Evolutionary conservation across 176 grass and related monocot species (phyloP).

Genomic region (Tuctoria greenei): DNA sequence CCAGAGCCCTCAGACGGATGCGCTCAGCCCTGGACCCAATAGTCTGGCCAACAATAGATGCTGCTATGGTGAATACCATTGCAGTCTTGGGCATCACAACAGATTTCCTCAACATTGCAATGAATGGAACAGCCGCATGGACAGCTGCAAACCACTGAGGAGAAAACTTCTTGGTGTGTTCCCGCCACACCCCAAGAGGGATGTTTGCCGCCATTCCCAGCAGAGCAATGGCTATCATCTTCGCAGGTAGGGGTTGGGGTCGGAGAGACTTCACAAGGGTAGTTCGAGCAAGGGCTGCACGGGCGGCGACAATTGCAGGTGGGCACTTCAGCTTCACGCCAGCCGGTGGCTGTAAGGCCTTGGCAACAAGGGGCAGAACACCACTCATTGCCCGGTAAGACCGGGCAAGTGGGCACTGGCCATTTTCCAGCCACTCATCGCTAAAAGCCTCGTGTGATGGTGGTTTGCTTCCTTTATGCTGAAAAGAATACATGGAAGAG

Average conservation of each 20-base stretch:
- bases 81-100: conserved; percentile 87
- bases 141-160: conserved; percentile 89
- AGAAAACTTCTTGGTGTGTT: conserved; percentile 92
- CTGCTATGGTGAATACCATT: conserved; percentile 89
- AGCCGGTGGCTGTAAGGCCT: conserved; percentile 62
- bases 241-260: conserved; percentile 70
- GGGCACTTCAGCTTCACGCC: conserved; percentile 95
- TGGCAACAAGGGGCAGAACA: conserved; percentile 81
- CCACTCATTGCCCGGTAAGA: conserved; percentile 85
- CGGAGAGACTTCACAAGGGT: conserved; percentile 81
- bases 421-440: conserved; percentile 87
- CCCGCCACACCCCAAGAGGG: conserved; percentile 91
- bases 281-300: conserved; percentile 79
- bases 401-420: conserved; percentile 86
- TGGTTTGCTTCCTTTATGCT: conserved; percentile 73
- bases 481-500: conserved; percentile 12
- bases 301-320: conserved; percentile 64
- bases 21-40: conserved; percentile 84
- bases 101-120: conserved; percentile 91
- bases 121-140: conserved; percentile 85
- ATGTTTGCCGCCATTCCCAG: conserved; percentile 90
- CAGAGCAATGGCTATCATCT: conserved; percentile 84
- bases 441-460: conserved; percentile 70
- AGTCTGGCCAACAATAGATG: conserved; percentile 90
- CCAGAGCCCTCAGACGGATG: conserved; percentile 53